Percentiles rank a stretch among this genome's conserved stretches.
Conservation (phyloP, 139 green algal genomes). For the Axilococcus clingmanii region DNA sequence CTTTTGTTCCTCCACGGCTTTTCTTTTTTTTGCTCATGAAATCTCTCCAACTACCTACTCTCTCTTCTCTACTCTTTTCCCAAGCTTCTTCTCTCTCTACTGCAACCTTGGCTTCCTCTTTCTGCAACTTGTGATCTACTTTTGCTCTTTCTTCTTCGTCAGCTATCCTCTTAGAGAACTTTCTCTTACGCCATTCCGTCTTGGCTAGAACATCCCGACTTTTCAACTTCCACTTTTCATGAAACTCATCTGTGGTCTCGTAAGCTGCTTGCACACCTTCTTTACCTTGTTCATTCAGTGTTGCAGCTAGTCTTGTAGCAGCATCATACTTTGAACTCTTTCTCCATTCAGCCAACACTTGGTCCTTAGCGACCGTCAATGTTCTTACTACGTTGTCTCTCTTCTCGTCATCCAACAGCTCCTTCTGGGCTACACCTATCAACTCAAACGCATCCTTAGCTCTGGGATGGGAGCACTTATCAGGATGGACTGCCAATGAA, state of each 20-base stretch:
- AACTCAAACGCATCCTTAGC: slow-evolving; percentile 78
- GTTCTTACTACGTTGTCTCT: slow-evolving; percentile 42
- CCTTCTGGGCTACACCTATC: slow-evolving; percentile 61
- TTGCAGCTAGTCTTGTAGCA: slow-evolving; percentile 47
- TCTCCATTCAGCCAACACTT: slow-evolving; percentile 62
- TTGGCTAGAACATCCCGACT: slow-evolving; percentile 69
- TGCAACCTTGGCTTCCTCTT: slow-evolving; percentile 53
- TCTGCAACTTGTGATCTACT: slow-evolving; percentile 39
- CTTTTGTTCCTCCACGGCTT: slow-evolving; percentile 1
- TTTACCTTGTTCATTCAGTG: slow-evolving; percentile 54
- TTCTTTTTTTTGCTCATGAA: slow-evolving; percentile 56
- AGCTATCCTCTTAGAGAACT: slow-evolving; percentile 59
- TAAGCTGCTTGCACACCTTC: slow-evolving; percentile 66
- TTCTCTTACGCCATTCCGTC: slow-evolving; percentile 61
- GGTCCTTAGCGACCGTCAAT: slow-evolving; percentile 56
- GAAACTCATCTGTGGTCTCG: slow-evolving; percentile 70
- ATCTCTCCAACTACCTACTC: slow-evolving; percentile 68
- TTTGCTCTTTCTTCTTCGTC: slow-evolving; percentile 56
- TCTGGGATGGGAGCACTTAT: slow-evolving; percentile 63
- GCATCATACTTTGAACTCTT: slow-evolving; percentile 84
- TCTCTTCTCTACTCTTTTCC: slow-evolving; percentile 67
- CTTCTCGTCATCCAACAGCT: slow-evolving; percentile 62
- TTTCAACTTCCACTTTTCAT: slow-evolving; percentile 73
- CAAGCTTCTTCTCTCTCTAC: slow-evolving; percentile 65
- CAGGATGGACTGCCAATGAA: slow-evolving; percentile 63